A percentile compares a stretch with the other conserved stretches of the same genome.
These are phyloP conservation scores for Trypanosoma brucei DNA, from an alignment of 208 protist species.

Conservation along the genomic window DNA sequence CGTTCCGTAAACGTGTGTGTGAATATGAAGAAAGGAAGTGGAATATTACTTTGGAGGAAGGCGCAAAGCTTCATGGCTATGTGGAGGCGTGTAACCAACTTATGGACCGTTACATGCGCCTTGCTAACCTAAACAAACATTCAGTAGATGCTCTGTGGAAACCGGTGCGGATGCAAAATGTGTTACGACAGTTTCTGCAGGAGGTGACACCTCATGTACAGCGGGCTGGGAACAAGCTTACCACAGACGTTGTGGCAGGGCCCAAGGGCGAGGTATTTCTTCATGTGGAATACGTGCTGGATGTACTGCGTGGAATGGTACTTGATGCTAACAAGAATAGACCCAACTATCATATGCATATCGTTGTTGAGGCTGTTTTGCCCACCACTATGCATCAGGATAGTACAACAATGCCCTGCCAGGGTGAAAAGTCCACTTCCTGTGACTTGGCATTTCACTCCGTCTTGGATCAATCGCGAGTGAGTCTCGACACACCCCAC, in stretches of 20 bases:
- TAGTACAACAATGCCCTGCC: no score
- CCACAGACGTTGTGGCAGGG: conserved; percentile 49
- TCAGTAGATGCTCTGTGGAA: conserved; percentile 66
- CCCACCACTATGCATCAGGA: background rate
- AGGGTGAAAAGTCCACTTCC: background rate
- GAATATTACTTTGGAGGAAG: conserved; percentile 53
- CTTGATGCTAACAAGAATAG: conserved; percentile 4
- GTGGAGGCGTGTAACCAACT: conserved; percentile 61
- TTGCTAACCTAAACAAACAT: conserved; percentile 77
- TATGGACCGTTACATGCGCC: conserved; percentile 66
- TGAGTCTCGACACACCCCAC: no score
- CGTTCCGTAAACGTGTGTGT: conserved; percentile 57
- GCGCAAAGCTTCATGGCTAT: conserved; percentile 50
- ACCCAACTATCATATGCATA: conserved; percentile 1
- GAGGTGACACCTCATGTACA: conserved; percentile 35
- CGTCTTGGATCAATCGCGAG: no score
- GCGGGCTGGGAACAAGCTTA: conserved; percentile 29
- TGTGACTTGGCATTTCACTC: background rate
- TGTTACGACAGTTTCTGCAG: conserved; percentile 50
- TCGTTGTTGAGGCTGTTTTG: background rate
- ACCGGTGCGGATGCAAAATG: conserved; percentile 45
- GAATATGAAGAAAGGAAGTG: conserved; percentile 52
- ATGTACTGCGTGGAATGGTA: conserved; percentile 45
- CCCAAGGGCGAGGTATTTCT: conserved; percentile 71
- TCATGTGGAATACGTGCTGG: conserved; percentile 51